Conservation (phyloP, 768 basidiomycete species). For the Xanthoconium purpureum region DNA sequence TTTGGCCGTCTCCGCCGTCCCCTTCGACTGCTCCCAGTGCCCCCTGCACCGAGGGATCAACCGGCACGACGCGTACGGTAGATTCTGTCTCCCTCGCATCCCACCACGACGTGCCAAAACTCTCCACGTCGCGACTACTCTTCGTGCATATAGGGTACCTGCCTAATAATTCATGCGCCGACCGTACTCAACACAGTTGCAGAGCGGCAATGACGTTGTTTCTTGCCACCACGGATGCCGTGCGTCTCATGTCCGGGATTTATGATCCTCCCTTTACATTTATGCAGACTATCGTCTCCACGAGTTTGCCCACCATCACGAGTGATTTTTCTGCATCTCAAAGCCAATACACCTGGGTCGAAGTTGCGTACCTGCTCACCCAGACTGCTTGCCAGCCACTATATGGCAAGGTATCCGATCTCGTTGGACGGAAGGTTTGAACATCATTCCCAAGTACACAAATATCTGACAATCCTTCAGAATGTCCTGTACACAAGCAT, state of each 20-base stretch:
- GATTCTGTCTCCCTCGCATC: conserved; percentile 28
- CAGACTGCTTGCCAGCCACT: conserved; percentile 84
- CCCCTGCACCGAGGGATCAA: conserved; percentile 21
- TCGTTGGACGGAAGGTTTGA: conserved; percentile 73
- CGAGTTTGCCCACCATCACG: conserved; percentile 77
- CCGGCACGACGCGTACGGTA: conserved; percentile 11
- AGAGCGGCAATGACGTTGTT: conserved; percentile 80
- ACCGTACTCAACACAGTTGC: conserved; percentile 14
- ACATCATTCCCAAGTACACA: conserved; percentile 4
- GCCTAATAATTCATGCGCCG: neutral
- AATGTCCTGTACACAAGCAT: conserved; percentile 71
- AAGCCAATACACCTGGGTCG: conserved; percentile 82
- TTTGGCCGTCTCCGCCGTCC: conserved; percentile 1
- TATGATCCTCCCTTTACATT: conserved; percentile 6
- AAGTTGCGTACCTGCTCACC: conserved; percentile 79
- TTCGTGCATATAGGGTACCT: conserved; percentile 67
- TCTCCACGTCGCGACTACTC: conserved; percentile 58
- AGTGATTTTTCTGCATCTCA: conserved; percentile 65
- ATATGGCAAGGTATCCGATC: conserved; percentile 77
- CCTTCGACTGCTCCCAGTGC: conserved; percentile 5
- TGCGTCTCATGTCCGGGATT: conserved; percentile 35
- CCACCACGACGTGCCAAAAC: conserved; percentile 16
- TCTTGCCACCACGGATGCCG: conserved; percentile 83
- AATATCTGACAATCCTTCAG: conserved; percentile 36
- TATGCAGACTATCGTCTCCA: conserved; percentile 69